Evolutionary conservation across 495 filamentous ascomycete genomes (phyloP).

Genomic region (Alectoria sarmentosa): DNA sequence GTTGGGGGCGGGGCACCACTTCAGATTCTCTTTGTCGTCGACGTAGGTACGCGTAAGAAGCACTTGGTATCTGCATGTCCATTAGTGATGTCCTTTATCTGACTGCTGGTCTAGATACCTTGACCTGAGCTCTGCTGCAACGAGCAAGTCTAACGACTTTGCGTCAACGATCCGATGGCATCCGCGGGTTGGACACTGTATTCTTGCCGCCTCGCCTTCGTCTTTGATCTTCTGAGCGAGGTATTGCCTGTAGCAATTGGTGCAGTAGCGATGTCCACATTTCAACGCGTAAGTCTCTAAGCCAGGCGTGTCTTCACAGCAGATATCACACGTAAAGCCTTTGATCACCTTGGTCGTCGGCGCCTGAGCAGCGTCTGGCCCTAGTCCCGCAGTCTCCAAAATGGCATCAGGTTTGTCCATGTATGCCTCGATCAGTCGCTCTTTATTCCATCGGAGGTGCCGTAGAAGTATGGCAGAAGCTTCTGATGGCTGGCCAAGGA

Average conservation of each 20-base stretch:
- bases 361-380: conserved; percentile 50
- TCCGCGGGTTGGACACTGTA: conserved; percentile 81
- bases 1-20: conserved; percentile 96
- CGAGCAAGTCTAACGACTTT: conserved; percentile 75
- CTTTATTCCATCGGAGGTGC: conserved; percentile 89
- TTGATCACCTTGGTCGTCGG: conserved; percentile 62
- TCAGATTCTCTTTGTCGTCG: conserved; percentile 87
- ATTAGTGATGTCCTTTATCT: neutral
- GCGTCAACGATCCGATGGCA: conserved; percentile 91
- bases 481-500: conserved; percentile 80
- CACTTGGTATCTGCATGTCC: conserved; percentile 59
- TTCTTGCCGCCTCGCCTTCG: conserved; percentile 90
- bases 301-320: conserved; percentile 77
- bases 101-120: conserved; percentile 38
- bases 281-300: conserved; percentile 92
- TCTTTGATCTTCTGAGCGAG: conserved; percentile 84
- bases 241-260: conserved; percentile 88
- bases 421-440: conserved; percentile 86
- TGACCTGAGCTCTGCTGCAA: conserved; percentile 62
- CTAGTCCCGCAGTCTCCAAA: conserved; percentile 80
- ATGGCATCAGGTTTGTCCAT: conserved; percentile 76
- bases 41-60: conserved; percentile 92
- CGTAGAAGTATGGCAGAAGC: conserved; percentile 82
- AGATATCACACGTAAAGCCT: conserved; percentile 89
- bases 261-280: conserved; percentile 92